Evolutionary conservation across 352 stramenopile species (phyloP), one percentile per base, ranked within the genome.

Genomic region (Phytophthora quininea): DNA sequence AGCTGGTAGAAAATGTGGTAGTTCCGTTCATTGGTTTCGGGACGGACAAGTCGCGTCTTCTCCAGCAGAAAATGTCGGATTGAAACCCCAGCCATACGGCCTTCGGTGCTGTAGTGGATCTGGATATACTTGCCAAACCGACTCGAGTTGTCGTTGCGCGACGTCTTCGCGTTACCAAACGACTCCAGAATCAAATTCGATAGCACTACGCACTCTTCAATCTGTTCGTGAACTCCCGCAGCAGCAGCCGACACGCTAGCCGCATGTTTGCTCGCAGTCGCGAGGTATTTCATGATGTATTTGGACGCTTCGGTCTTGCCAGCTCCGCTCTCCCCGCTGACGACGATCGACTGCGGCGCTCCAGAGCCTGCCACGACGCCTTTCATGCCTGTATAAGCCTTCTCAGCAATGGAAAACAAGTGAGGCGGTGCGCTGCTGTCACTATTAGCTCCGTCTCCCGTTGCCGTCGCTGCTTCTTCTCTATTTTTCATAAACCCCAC

Each of bases 301-400:
- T 98, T 98, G 43, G 93, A 97, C 3, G 93, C 97, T 67, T 98
- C 93, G 0, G 95, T 98, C 76, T 98, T 98, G 7, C 95, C 95
- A 0, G 93, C 93, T 7, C 95, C 95, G 35, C 86, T 97, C 61
- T 98, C 95, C 30, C 95, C 95, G 24, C 88, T 97, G n/a, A 98
- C 93, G 31, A 98, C 81, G 70, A 98, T 98, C 1, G 88, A 97
- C 68, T 98, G 95, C 38, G 96, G 85, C 7, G 72, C 77, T 1
- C 84, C 82, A 2, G 69, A 74, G 0, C 84, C 84, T 9, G 81
- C 65, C 3, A 88, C 56, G 8, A 80, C 69, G 2, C 83, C 83
- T 46, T 92, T 89, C 81, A 92, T 88, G 12, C 82, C 77, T 3
- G 64, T 68, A 50, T 95, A 95, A 29, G 88, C 86, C 58, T 87